Evolutionary conservation across 2,329 filamentous ascomycete genomes (phyloP), one percentile per base, ranked within the genome.

Genomic region (Beauveria australis): DNA sequence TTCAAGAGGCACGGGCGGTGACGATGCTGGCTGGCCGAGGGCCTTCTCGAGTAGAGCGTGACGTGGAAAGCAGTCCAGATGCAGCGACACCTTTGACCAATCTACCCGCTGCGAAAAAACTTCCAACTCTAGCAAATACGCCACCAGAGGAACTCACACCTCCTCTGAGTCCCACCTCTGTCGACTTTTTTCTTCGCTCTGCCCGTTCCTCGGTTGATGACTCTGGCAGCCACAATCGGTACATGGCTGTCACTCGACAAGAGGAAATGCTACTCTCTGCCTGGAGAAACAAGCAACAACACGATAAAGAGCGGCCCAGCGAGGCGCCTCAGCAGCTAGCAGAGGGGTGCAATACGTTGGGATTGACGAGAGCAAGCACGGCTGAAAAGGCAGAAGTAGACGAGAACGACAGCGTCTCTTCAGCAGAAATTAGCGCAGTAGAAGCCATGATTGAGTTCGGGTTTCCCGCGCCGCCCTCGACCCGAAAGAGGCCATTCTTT

Each of bases 261-360:
- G 82, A 85, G 63, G 80, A 85, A 69, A 79, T 83, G 75, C 73
- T 85, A 0, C 73, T 85, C 4, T 78, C 82, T 2, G 82, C 82
- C 3, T 74, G 85, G 47, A 76, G 82, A 9, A 76, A 80, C 65
- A 83, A 83, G 72, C 75, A 81, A n/a, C 78, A 81, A 3, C 73
- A 74, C n/a, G 82, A 83, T 78, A 78, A 80, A 2, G 77, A 81
- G 63, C 76, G 74, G 3, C 72, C 78, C 19, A 70, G 77, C 14
- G 71, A 75, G 24, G 76, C 79, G 62, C 72, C 75, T 16, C 76
- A 78, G 33, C 76, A 75, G 37, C 71, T 48, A 18, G 41, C 41
- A 9, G 61, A 56, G 8, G 61, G 33, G 9, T 64, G 65, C 51
- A 65, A 61, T 30, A 48, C 43, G 28, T 33, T 44, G 41, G 46